A percentile compares a stretch with the other conserved stretches of the same genome.
These are phyloP conservation scores for Dioscorea cayenensis DNA, from an alignment of 116 monocot species.

Conservation along the genomic window DNA sequence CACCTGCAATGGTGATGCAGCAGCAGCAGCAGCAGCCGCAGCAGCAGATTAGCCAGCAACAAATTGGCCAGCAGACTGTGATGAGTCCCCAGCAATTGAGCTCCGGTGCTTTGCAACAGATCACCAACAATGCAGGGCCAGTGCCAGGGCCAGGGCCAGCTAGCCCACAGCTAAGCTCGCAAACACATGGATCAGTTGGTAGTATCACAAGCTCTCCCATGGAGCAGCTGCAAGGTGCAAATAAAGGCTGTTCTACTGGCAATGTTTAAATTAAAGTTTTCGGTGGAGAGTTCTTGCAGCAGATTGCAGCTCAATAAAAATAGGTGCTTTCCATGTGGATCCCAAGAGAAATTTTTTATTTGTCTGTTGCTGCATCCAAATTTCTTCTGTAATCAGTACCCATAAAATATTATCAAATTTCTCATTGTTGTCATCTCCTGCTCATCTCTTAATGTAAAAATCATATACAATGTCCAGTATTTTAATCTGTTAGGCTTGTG, in stretches of 20 bases:
- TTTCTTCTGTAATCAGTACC: too few species aligned
- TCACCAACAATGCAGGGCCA: conserved; percentile 45
- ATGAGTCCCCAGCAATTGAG: conserved; percentile 89
- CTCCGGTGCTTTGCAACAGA: conserved; percentile 64
- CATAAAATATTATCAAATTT: too few species aligned
- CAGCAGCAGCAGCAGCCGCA: conserved; percentile 53
- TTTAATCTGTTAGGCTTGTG: too few species aligned
- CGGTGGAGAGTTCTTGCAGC: neutral
- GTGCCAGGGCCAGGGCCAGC: conserved; percentile 30
- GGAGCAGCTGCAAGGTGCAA: conserved; percentile 82
- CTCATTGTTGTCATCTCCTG: too few species aligned
- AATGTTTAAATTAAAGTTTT: neutral
- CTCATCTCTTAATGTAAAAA: too few species aligned
- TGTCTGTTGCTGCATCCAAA: too few species aligned
- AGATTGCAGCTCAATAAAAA: neutral
- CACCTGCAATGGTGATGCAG: conserved; percentile 32
- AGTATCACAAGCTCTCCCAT: conserved; percentile 84
- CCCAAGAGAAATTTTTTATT: too few species aligned
- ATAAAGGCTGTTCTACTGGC: conserved; percentile 30
- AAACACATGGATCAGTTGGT: conserved; percentile 81
- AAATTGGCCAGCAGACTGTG: conserved; percentile 49
- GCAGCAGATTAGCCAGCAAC: conserved; percentile 50
- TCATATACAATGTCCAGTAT: too few species aligned
- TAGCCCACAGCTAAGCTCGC: conserved; percentile 93
- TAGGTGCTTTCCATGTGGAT: neutral